Evolutionary conservation across 1,139 yeast species (phyloP).

Genomic region (Debaryomycetaceae sp.): DNA sequence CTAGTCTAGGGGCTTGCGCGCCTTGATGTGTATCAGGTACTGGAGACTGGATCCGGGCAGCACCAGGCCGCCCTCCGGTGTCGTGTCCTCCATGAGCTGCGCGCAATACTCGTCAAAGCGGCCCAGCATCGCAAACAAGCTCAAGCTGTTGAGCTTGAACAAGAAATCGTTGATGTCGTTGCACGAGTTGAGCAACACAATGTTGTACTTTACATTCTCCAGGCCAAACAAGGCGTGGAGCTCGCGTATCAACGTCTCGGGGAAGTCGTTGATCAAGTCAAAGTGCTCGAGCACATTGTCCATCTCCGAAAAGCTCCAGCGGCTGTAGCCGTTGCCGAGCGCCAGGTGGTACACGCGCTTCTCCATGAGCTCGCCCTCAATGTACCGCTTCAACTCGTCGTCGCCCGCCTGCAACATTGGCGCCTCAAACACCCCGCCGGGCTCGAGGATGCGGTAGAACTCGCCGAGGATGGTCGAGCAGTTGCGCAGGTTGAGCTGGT

Average conservation of each 20-base stretch:
- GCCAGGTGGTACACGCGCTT: neutral
- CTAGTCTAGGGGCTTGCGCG: slow-evolving; percentile 10
- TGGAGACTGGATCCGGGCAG: slow-evolving; percentile 11
- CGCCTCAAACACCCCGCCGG: slow-evolving; percentile 25
- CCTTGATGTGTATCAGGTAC: slow-evolving; percentile 21
- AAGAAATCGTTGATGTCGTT: slow-evolving; percentile 24
- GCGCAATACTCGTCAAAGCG: slow-evolving; percentile 20
- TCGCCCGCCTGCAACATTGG: slow-evolving; percentile 14
- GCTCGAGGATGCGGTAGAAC: slow-evolving; percentile 25
- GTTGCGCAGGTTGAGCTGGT: slow-evolving; percentile 20
- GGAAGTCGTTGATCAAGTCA: slow-evolving; percentile 18
- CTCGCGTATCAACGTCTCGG: slow-evolving; percentile 13
- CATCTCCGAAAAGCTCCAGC: slow-evolving; percentile 11
- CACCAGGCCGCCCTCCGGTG: neutral
- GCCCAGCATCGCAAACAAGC: slow-evolving; percentile 25
- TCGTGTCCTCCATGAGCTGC: slow-evolving; percentile 5
- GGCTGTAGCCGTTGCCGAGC: slow-evolving; percentile 1
- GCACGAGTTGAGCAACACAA: slow-evolving; percentile 19
- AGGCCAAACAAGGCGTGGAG: slow-evolving; percentile 22
- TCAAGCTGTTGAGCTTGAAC: slow-evolving; percentile 19
- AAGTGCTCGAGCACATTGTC: neutral
- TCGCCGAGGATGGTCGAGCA: slow-evolving; percentile 18
- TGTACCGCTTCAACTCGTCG: slow-evolving; percentile 5
- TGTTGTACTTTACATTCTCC: slow-evolving; percentile 21
- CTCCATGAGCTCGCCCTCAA: slow-evolving; percentile 4